These are phyloP conservation scores for Fusarium anguioides DNA, from an alignment of 2,329 filamentous ascomycete species.

Conservation along the genomic window DNA sequence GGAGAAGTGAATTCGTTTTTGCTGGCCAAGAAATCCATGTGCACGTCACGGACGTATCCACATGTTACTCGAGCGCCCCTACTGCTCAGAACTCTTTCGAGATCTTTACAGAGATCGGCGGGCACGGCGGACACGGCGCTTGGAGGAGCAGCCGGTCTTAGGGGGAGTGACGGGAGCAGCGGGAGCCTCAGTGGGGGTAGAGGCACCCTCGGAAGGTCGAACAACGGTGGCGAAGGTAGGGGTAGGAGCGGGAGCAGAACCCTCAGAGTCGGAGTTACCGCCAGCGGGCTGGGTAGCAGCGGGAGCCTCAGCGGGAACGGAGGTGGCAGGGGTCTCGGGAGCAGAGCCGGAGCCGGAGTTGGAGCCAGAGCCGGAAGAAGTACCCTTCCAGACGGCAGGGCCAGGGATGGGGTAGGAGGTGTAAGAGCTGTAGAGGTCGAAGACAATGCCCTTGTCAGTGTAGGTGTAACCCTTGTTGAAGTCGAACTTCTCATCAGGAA, in stretches of 20 bases:
- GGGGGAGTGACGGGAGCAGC: constrained; percentile 18
- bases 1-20: constrained; percentile 21
- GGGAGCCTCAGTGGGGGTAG: constrained; percentile 22
- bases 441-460: constrained; percentile 66
- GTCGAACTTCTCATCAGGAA: constrained; percentile 57
- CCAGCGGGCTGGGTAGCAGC: constrained; percentile 31
- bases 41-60: constrained; percentile 26
- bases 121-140: constrained; percentile 39
- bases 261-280: background rate
- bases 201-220: constrained; percentile 25
- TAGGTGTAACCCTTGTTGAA: constrained; percentile 66
- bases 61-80: background rate
- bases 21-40: constrained; percentile 5
- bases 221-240: constrained; percentile 41
- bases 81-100: constrained; percentile 16
- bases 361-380: constrained; percentile 27
- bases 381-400: constrained; percentile 47
- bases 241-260: constrained; percentile 25
- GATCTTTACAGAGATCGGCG: constrained; percentile 36
- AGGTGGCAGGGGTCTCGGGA: constrained; percentile 16
- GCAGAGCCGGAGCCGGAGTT: constrained; percentile 13
- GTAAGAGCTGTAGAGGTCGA: constrained; percentile 65
- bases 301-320: constrained; percentile 13
- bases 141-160: constrained; percentile 39
- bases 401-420: constrained; percentile 51